These are phyloP conservation scores for Leccinum disarticulatum DNA, from an alignment of 768 basidiomycete species.

Conservation along the genomic window DNA sequence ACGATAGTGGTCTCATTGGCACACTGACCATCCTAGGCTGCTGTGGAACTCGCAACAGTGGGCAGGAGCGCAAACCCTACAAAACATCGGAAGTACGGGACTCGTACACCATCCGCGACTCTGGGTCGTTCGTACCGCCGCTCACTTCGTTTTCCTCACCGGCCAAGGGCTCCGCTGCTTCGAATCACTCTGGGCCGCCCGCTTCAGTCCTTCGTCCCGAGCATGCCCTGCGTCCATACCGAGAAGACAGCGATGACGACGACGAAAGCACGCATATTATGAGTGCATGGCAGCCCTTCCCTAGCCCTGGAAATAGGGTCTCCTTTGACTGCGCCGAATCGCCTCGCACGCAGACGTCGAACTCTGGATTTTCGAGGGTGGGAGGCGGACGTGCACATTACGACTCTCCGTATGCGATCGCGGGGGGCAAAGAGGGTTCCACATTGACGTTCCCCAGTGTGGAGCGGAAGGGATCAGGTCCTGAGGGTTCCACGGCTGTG, in stretches of 20 bases:
- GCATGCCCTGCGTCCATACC: slow-evolving; percentile 72
- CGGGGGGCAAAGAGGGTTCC: slow-evolving; percentile 46
- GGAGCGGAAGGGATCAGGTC: slow-evolving; percentile 39
- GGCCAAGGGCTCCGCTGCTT: slow-evolving; percentile 29
- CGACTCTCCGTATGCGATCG: slow-evolving; percentile 81
- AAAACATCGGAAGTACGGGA: slow-evolving; percentile 29
- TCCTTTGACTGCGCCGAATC: slow-evolving; percentile 29
- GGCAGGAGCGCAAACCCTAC: slow-evolving; percentile 23
- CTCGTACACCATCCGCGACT: slow-evolving; percentile 35
- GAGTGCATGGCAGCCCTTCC: slow-evolving; percentile 89
- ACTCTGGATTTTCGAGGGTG: slow-evolving; percentile 80
- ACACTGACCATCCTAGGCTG: slow-evolving; percentile 71
- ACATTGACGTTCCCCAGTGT: slow-evolving; percentile 68
- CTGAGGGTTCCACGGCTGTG: slow-evolving; percentile 25
- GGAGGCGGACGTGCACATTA: slow-evolving; percentile 87
- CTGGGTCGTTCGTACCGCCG: slow-evolving; percentile 53
- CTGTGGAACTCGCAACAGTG: slow-evolving; percentile 52
- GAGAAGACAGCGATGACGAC: slow-evolving; percentile 72
- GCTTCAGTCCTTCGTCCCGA: slow-evolving; percentile 78
- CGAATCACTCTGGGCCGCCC: slow-evolving; percentile 50
- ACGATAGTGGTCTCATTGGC: slow-evolving; percentile 87
- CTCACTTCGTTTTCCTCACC: slow-evolving; percentile 30
- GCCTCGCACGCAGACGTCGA: slow-evolving; percentile 30
- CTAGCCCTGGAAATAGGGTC: slow-evolving; percentile 34
- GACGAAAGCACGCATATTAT: slow-evolving; percentile 81